Percentiles rank a stretch among this genome's conserved stretches.
Conservation (phyloP, 2,329 filamentous ascomycete genomes). For the Colletotrichum godetiae region DNA sequence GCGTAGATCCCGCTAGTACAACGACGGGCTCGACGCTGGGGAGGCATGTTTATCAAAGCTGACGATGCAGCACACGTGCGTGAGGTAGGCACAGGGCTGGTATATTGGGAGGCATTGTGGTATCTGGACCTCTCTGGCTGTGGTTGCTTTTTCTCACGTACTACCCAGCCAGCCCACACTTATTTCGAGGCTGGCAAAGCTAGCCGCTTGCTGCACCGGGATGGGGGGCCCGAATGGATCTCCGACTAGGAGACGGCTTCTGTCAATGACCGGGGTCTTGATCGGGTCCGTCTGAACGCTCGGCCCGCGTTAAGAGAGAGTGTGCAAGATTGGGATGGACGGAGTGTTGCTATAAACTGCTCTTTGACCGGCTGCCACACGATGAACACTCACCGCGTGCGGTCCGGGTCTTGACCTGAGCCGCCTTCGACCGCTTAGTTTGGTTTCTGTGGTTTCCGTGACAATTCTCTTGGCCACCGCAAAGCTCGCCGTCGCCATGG, state of each 20-base stretch:
- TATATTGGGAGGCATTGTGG: background rate
- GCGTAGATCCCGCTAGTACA: conserved; percentile 28
- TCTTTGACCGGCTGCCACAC: conserved; percentile 18
- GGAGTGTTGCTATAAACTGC: conserved; percentile 24
- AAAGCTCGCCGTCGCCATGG: background rate
- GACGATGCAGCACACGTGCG: conserved; percentile 25
- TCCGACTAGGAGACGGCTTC: conserved; percentile 12
- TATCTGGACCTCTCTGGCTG: background rate
- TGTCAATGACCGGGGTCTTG: background rate
- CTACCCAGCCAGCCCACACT: background rate
- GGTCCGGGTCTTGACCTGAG: conserved; percentile 13
- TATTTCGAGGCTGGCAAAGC: background rate
- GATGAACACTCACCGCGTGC: conserved; percentile 20
- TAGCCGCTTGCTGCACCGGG: background rate
- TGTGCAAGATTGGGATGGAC: conserved; percentile 17
- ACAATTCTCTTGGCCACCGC: background rate
- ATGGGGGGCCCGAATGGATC: conserved; percentile 3
- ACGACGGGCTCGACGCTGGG: conserved; percentile 17
- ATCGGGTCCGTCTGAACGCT: conserved; percentile 18
- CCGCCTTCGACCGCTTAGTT: conserved; percentile 9
- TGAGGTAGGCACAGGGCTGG: background rate
- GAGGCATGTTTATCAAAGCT: conserved; percentile 22
- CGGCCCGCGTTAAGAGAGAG: conserved; percentile 2
- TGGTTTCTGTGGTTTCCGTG: conserved; percentile 18
- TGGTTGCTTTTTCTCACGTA: background rate